phyloP scores from a whole-genome alignment of 2,329 filamentous ascomycete genomes.

The Sporothrix dimorphospora region DNA sequence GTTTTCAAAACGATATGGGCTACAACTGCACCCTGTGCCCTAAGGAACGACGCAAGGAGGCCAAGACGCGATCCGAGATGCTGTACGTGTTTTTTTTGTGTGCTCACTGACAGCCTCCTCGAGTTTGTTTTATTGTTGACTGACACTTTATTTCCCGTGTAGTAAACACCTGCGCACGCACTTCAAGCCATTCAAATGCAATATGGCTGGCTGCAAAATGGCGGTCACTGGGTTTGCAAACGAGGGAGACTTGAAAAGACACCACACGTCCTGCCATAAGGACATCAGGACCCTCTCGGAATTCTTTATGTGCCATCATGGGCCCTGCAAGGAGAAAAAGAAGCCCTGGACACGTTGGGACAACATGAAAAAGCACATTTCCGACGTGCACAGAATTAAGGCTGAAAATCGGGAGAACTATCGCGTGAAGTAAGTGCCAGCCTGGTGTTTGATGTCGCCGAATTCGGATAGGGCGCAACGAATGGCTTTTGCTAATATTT shows the following conservation, averaged over 20 bases:
- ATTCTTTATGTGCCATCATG: background rate
- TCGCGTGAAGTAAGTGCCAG: background rate
- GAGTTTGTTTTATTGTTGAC: background rate
- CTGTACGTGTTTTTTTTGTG: background rate
- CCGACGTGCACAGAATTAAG: background rate
- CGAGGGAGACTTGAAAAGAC: background rate
- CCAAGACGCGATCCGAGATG: conserved; percentile 14
- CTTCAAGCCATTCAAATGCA: background rate
- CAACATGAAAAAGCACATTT: conserved; percentile 6
- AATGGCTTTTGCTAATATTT: background rate
- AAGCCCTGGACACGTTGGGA: conserved; percentile 14
- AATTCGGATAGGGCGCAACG: too few relatives aligned
- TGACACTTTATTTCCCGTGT: background rate
- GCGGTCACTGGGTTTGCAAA: background rate
- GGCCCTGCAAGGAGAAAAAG: background rate
- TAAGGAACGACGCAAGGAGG: background rate
- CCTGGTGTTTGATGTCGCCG: too few relatives aligned
- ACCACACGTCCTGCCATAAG: conserved; percentile 10
- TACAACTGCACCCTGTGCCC: background rate
- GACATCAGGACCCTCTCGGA: conserved; percentile 3
- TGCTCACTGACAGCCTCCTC: too few relatives aligned
- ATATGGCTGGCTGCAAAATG: background rate
- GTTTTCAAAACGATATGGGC: background rate
- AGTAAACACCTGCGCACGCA: background rate
- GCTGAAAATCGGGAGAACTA: background rate